These are phyloP conservation scores for Chrysoporthe puriensis DNA, from an alignment of 2,329 filamentous ascomycete genomes.

Conservation along the genomic window DNA sequence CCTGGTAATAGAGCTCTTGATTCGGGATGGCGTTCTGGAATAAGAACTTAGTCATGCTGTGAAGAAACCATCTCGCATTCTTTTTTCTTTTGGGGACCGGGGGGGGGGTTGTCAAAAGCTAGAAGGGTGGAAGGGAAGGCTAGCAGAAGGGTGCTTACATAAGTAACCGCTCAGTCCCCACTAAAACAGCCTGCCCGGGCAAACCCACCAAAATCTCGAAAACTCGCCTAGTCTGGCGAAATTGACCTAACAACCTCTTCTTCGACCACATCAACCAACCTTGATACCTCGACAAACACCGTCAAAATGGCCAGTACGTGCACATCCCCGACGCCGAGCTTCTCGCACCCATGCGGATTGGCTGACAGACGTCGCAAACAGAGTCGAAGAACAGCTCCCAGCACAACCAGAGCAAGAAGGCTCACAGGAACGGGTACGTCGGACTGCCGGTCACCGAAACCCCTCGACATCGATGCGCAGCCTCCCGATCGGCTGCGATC, in stretches of 20 bases:
- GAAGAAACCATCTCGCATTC: too few relatives aligned
- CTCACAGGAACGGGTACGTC: conserved; percentile 97
- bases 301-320: conserved; percentile 74
- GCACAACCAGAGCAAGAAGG: conserved; percentile 98
- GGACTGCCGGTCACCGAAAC: conserved; percentile 17
- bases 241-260: conserved; percentile 23
- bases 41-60: too few relatives aligned
- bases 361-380: conserved; percentile 47
- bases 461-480: neutral
- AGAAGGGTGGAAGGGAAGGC: neutral
- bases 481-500: conserved; percentile 27
- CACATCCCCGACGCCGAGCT: conserved; percentile 6
- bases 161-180: neutral
- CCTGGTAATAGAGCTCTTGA: too few relatives aligned
- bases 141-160: neutral
- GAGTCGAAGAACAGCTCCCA: conserved; percentile 99
- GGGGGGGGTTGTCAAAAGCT: too few relatives aligned
- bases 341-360: conserved; percentile 11
- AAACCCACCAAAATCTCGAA: conserved; percentile 35
- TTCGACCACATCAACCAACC: conserved; percentile 27
- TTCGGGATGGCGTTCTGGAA: too few relatives aligned
- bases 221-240: conserved; percentile 28
- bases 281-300: conserved; percentile 43
- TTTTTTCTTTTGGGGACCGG: too few relatives aligned
- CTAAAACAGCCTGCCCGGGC: conserved; percentile 31